phyloP scores from a whole-genome alignment of 1,139 yeast species.

The Magnusiomyces tetraspermus region DNA sequence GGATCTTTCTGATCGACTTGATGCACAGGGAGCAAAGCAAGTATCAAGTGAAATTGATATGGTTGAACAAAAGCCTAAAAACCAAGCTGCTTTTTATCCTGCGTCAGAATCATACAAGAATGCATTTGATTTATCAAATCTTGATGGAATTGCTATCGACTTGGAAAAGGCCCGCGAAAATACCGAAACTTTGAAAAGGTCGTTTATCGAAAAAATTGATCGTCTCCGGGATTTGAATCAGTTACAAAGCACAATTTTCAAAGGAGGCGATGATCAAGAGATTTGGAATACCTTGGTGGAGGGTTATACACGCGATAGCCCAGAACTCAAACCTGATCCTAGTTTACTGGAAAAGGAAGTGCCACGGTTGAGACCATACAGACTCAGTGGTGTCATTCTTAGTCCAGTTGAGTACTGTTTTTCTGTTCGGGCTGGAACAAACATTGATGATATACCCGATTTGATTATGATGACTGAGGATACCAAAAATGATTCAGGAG shows the following conservation, averaged over 20 bases:
- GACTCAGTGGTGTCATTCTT: conserved; percentile 23
- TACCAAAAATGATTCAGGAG: neutral
- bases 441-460: conserved; percentile 11
- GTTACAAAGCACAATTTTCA: neutral
- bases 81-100: neutral
- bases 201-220: neutral
- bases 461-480: conserved; percentile 17
- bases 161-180: neutral
- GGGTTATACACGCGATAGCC: conserved; percentile 13
- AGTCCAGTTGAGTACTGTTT: conserved; percentile 26
- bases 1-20: conserved; percentile 12
- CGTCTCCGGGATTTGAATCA: neutral
- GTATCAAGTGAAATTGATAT: conserved; percentile 5
- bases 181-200: neutral
- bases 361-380: conserved; percentile 21
- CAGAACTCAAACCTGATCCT: conserved; percentile 9
- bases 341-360: conserved; percentile 16
- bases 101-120: neutral
- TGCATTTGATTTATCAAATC: neutral
- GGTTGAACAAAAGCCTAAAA: neutral
- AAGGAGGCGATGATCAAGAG: conserved; percentile 1
- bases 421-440: conserved; percentile 3
- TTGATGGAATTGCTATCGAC: neutral
- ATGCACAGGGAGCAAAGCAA: neutral
- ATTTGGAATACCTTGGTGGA: conserved; percentile 10